Conservation (phyloP, 768 basidiomycete species). For the Thelephora aurantiotincta region DNA sequence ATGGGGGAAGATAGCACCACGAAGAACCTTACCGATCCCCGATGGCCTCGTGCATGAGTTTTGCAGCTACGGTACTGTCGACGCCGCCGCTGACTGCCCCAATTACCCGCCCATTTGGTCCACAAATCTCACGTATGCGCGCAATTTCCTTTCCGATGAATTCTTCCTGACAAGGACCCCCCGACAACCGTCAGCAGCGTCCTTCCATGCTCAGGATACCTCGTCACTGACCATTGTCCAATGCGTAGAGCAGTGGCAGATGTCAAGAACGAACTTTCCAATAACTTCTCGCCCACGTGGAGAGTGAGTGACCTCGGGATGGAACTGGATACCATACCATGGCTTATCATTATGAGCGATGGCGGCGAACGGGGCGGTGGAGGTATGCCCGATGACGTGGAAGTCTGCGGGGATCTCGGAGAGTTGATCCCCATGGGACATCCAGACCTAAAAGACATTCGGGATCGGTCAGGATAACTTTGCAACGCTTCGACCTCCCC, state of each 20-base stretch:
- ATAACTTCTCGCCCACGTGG: slow-evolving; percentile 84
- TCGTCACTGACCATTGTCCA: slow-evolving; percentile 78
- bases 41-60: slow-evolving; percentile 99
- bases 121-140: slow-evolving; percentile 90
- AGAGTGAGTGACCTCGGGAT: slow-evolving; percentile 96
- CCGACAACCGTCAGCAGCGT: not conserved
- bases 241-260: slow-evolving; percentile 66
- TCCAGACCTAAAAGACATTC: slow-evolving; percentile 69
- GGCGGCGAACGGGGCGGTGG: slow-evolving; percentile 83
- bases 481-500: slow-evolving; percentile 5
- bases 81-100: slow-evolving; percentile 97
- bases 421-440: slow-evolving; percentile 97
- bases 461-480: not conserved
- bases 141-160: slow-evolving; percentile 96
- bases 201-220: no score
- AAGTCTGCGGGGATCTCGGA: slow-evolving; percentile 71
- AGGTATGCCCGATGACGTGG: slow-evolving; percentile 76
- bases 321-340: slow-evolving; percentile 96
- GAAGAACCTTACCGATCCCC: slow-evolving; percentile 62
- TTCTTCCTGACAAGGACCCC: slow-evolving; percentile 48
- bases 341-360: slow-evolving; percentile 83
- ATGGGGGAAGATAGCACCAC: not conserved
- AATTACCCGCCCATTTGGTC: slow-evolving; percentile 88
- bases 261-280: slow-evolving; percentile 65
- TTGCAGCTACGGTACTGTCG: slow-evolving; percentile 95